phyloP scores from a whole-genome alignment of 345 rosid genomes.

The Citropsis articulata region DNA sequence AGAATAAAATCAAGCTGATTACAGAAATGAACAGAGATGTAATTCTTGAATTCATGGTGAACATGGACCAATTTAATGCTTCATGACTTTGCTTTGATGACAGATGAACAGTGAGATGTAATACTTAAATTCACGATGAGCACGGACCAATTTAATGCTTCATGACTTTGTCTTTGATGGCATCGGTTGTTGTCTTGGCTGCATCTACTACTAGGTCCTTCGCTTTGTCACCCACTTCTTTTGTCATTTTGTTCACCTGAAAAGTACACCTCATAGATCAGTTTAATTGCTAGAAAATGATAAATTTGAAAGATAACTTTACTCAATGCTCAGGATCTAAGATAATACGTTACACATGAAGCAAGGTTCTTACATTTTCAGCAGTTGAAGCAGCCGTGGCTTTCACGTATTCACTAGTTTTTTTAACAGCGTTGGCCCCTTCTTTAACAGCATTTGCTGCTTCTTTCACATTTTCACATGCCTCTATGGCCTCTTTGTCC shows the following conservation, averaged over 20 bases:
- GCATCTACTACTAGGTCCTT: conserved; percentile 16
- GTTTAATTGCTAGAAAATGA: no score
- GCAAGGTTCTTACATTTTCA: conserved; percentile 25
- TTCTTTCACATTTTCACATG: conserved; percentile 49
- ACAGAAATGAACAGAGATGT: not conserved
- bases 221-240: conserved; percentile 23
- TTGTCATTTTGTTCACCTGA: conserved; percentile 17
- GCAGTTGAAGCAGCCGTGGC: conserved; percentile 31
- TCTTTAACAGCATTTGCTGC: conserved; percentile 67
- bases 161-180: conserved; percentile 23
- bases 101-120: not conserved
- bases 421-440: conserved; percentile 47
- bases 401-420: conserved; percentile 40
- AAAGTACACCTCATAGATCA: no score
- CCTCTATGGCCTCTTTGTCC: conserved; percentile 44
- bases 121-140: no score
- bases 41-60: no score
- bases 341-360: no score
- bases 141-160: not conserved
- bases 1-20: no score
- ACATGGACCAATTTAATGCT: no score
- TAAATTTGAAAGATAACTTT: no score
- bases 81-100: no score
- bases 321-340: no score
- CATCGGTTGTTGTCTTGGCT: conserved; percentile 21